Evolutionary conservation across 768 basidiomycete species (phyloP), one percentile per base, ranked within the genome.

Genomic region (Pholiota microspora): DNA sequence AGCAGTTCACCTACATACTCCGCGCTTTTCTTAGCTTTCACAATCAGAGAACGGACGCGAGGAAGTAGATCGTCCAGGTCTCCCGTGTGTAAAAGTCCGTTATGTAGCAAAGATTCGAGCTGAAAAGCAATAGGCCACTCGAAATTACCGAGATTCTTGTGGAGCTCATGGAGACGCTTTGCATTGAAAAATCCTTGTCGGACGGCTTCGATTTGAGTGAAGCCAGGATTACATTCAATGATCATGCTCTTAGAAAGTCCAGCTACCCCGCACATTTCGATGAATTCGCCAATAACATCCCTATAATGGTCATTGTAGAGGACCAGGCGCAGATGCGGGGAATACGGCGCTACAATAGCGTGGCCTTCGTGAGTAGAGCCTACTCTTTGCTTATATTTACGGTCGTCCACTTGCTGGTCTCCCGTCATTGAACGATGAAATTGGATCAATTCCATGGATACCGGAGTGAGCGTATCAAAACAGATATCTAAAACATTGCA

Each of bases 81-180:
- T 7, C 69, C 68, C 0, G 88, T 84, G 55, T 84, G 81, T 18
- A 92, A 72, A 16, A 81, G 67, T 0, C 80, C 79, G 55, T 86
- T 88, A 21, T 74, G 81, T 4, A 93, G 66, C 9, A 91, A 71
- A 0, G 83, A 79, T 65, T 89, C 89, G 25, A 92, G 70, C 67
- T 94, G 92, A 64, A 92, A 94, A 0, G 85, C 86, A 28, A 90
- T 76, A 3, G 72, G 68, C 87, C 88, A 92, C 12, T 78, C 73
- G 44, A 85, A 75, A 3, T 65, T 68, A 27, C 66, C 65, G 38
- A 88, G 59, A 69, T 74, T 75, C 13, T 61, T 64, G 13, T 73
- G 70, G 7, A 89, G 64, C 7, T 68, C 69, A 55, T 76, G 68
- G 2, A 92, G 73, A 4, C 71, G 68, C 56, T 69, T 80, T 8